Conservation (phyloP, 2,329 filamentous ascomycete species). For the Fusarium poae region DNA sequence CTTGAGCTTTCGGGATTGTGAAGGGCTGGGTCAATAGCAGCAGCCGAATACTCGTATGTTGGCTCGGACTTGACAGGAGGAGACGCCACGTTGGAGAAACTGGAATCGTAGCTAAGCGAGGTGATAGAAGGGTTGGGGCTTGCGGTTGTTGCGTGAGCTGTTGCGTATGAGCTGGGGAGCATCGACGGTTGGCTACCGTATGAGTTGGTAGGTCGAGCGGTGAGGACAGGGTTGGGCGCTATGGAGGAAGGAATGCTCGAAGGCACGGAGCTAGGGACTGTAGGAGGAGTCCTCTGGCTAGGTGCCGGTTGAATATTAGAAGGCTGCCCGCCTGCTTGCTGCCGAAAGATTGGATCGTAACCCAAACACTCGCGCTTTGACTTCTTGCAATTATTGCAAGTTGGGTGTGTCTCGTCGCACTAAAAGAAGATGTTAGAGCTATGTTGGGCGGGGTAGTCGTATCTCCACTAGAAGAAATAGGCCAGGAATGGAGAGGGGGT, state of each 20-base stretch:
- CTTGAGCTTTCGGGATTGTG: constrained; percentile 55
- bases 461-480: constrained; percentile 40
- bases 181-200: constrained; percentile 62
- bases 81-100: constrained; percentile 50
- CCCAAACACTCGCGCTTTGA: constrained; percentile 88
- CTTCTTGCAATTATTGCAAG: constrained; percentile 91
- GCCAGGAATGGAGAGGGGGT: constrained; percentile 19
- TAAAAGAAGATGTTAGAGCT: constrained; percentile 48
- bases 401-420: constrained; percentile 97
- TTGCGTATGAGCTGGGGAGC: constrained; percentile 59
- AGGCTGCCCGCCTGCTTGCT: constrained; percentile 78
- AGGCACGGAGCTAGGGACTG: constrained; percentile 49
- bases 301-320: constrained; percentile 62
- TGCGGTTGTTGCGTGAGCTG: constrained; percentile 51
- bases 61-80: constrained; percentile 55
- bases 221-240: constrained; percentile 44
- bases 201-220: constrained; percentile 53
- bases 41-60: constrained; percentile 67
- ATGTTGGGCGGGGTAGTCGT: constrained; percentile 34
- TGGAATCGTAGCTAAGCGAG: constrained; percentile 53
- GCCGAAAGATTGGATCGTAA: constrained; percentile 90
- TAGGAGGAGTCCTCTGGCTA: constrained; percentile 52
- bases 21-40: constrained; percentile 76
- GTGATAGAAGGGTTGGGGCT: constrained; percentile 52
- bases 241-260: constrained; percentile 47